Conservation (phyloP, 2,329 filamentous ascomycete genomes). For the Colletotrichum limetticola region DNA sequence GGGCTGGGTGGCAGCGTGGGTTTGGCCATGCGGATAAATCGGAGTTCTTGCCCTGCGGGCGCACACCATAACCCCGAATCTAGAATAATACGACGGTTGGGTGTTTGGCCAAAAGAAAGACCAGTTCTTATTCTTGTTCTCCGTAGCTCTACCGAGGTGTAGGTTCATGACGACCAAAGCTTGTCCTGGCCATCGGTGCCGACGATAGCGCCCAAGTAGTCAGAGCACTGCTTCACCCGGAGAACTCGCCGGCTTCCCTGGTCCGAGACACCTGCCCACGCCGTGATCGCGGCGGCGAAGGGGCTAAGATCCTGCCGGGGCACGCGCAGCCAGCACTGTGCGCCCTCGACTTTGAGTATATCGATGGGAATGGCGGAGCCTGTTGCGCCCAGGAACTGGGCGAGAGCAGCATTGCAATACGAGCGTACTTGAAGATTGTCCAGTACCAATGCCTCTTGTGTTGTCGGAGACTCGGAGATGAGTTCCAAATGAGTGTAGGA, state of each 20-base stretch:
- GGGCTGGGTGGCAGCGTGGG: constrained; percentile 29
- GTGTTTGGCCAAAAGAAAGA: constrained; percentile 14
- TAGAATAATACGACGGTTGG: constrained; percentile 32
- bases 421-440: constrained; percentile 72
- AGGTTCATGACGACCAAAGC: constrained; percentile 60
- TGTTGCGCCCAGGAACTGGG: constrained; percentile 75
- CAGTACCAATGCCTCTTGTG: constrained; percentile 45
- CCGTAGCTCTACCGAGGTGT: neutral
- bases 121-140: neutral
- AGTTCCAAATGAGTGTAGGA: constrained; percentile 68
- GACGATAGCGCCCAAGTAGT: constrained; percentile 72
- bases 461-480: constrained; percentile 41
- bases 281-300: constrained; percentile 73
- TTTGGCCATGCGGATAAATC: constrained; percentile 33
- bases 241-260: constrained; percentile 61
- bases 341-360: constrained; percentile 69
- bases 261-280: constrained; percentile 65
- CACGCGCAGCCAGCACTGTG: constrained; percentile 72
- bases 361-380: constrained; percentile 77
- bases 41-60: constrained; percentile 33
- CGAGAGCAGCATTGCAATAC: constrained; percentile 72
- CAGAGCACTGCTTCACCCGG: constrained; percentile 66
- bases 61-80: constrained; percentile 29
- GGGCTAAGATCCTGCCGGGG: constrained; percentile 68
- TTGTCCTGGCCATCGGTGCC: constrained; percentile 57